Evolutionary conservation across 768 basidiomycete species (phyloP), one percentile per base, ranked within the genome.

Genomic region (Paxillus rubicundulus): DNA sequence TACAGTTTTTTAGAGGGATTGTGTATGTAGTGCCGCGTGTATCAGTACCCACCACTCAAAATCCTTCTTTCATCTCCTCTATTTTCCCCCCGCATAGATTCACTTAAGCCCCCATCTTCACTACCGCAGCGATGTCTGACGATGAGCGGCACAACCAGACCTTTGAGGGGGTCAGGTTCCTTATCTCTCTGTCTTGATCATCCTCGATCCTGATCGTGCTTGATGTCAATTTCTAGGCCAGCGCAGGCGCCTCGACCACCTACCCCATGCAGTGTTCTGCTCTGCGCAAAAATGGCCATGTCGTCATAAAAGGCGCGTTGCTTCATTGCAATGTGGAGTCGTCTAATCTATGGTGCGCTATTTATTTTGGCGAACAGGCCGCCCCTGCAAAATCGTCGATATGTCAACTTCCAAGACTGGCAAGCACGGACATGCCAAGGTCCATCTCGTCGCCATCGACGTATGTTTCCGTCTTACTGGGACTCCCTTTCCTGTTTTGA

Each of bases 341-440:
- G 53, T 54, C 48, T 52, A 13, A 45, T 36, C 37, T 50, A 43
- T 51, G 18, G 47, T 40, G 5, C 28, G 9, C 39, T 24, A 32
- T 33, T 18, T 24, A 32, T 33, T 18, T 21, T 49, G 42, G 24
- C 59, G 24, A 21, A 24, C 39, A 89, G 87, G 79, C 62, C 85
- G 94, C 63, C 95, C 95, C 61, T 98, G 95, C 90, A 98, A 98
- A 81, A 93, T 93, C 76, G 86, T 94, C 64, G 94, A 97, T 72
- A 98, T 97, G 95, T 96, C 93, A 58, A 97, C 95, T 77, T 98
- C 95, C 72, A 98, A 98, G 85, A 96, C 94, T 44, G 95, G 96
- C 65, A 98, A 98, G 85, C 96, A 98, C 80, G 96, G 96, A 65
- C 96, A 99, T 79, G 96, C 97, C 74, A 99, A 98, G 77, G 97